These are phyloP conservation scores for Austroboletus rostrupii DNA, from an alignment of 1,284 basidiomycete species.

Conservation along the genomic window DNA sequence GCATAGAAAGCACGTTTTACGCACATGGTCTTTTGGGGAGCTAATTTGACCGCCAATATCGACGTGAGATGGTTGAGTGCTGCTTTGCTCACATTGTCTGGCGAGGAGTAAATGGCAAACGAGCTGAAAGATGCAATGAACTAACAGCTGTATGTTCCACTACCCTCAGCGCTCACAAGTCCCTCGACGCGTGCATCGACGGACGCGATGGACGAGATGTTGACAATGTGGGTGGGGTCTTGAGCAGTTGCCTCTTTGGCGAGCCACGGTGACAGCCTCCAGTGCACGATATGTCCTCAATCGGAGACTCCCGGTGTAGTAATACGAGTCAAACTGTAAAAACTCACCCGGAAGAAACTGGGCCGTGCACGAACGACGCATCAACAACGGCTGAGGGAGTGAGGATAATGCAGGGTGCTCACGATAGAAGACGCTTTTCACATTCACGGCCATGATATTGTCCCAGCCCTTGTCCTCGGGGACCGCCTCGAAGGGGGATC, in stretches of 20 bases:
- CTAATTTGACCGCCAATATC: constrained; percentile 68
- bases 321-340: background rate
- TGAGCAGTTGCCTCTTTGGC: constrained; percentile 60
- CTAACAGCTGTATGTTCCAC: constrained; percentile 81
- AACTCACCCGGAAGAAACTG: constrained; percentile 65
- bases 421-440: constrained; percentile 82
- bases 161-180: constrained; percentile 50
- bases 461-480: constrained; percentile 85
- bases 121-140: background rate
- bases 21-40: constrained; percentile 59
- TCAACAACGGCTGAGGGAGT: background rate
- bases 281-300: background rate
- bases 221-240: constrained; percentile 76
- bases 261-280: constrained; percentile 47
- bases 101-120: constrained; percentile 1
- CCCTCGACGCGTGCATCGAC: constrained; percentile 54
- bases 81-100: constrained; percentile 79
- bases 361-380: background rate
- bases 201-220: constrained; percentile 75
- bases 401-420: constrained; percentile 16
- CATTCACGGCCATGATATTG: constrained; percentile 72
- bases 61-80: constrained; percentile 83
- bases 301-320: background rate
- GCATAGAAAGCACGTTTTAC: constrained; percentile 21
- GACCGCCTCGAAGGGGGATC: constrained; percentile 68